Percentiles rank a stretch among this genome's conserved stretches.
Conservation (phyloP, 2,329 filamentous ascomycete species). For the Tothia fuscella region DNA sequence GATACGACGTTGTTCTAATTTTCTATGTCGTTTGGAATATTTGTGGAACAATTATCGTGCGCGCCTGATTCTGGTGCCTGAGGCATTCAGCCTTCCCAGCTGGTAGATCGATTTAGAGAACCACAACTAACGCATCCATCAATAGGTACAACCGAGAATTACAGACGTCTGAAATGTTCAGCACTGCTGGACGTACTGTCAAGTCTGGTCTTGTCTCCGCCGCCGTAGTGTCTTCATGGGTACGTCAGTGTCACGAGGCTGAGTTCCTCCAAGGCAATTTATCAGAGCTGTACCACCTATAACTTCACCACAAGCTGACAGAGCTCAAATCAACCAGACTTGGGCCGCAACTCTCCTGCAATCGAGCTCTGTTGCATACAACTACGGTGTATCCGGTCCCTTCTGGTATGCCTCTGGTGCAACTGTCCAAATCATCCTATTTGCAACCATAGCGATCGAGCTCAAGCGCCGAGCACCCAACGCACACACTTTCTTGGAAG, state of each 20-base stretch:
- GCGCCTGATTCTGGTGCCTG: no score
- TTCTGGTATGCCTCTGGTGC: conserved; percentile 44
- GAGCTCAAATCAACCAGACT: no score
- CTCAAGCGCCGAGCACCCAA: conserved; percentile 79
- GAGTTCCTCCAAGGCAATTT: no score
- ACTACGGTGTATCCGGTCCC: conserved; percentile 56
- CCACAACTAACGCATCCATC: no score
- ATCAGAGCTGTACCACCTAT: no score
- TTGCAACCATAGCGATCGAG: conserved; percentile 83
- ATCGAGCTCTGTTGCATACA: conserved; percentile 69
- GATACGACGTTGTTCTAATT: no score
- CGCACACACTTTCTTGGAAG: conserved; percentile 74
- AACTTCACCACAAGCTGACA: no score
- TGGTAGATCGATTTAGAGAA: no score
- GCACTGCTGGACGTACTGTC: conserved; percentile 73
- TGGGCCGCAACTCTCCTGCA: conserved; percentile 80
- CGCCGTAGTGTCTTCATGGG: conserved; percentile 86
- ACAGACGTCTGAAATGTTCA: conserved; percentile 89
- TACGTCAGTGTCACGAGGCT: no score
- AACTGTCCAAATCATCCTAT: conserved; percentile 54
- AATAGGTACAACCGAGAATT: conserved; percentile 59
- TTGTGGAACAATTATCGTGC: no score
- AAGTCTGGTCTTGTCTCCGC: conserved; percentile 81
- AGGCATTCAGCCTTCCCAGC: no score
- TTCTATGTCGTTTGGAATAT: no score